These are phyloP conservation scores for Myxozyma nipponensis DNA, from an alignment of 805 yeast genomes.

Conservation along the genomic window DNA sequence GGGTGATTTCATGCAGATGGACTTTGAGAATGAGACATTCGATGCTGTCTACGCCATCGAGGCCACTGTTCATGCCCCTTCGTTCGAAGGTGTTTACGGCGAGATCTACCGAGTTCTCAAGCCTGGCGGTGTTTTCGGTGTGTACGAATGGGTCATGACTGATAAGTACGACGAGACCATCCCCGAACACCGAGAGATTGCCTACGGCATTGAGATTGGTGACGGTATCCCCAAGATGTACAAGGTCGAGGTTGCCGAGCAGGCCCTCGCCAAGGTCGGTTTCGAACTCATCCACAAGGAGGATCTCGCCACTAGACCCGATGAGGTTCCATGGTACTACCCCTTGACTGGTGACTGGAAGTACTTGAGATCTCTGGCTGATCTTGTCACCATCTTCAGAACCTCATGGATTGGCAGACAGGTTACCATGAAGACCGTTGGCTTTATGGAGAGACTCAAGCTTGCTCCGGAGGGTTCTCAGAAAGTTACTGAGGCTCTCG, in stretches of 20 bases:
- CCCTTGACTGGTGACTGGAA: slow-evolving; percentile 94
- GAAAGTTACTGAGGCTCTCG: slow-evolving; percentile 87
- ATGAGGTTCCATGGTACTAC: slow-evolving; percentile 94
- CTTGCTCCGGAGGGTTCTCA: slow-evolving; percentile 89
- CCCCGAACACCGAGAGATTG: slow-evolving; percentile 86
- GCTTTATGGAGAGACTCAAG: slow-evolving; percentile 77
- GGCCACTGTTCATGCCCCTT: slow-evolving; percentile 98
- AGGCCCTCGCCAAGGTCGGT: slow-evolving; percentile 82
- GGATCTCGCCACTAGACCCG: slow-evolving; percentile 78
- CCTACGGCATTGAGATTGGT: slow-evolving; percentile 96
- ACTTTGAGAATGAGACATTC: slow-evolving; percentile 80
- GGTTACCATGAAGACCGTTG: slow-evolving; percentile 74
- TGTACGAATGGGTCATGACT: slow-evolving; percentile 99
- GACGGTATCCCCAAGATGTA: slow-evolving; percentile 99
- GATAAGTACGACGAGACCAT: slow-evolving; percentile 83
- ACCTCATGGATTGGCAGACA: slow-evolving; percentile 83
- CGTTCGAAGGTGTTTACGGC: slow-evolving; percentile 88
- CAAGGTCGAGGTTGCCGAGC: slow-evolving; percentile 74
- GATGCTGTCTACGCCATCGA: slow-evolving; percentile 98
- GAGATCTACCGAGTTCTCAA: slow-evolving; percentile 93
- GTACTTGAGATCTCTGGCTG: slow-evolving; percentile 73
- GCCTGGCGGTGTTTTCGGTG: slow-evolving; percentile 98
- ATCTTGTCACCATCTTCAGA: slow-evolving; percentile 80
- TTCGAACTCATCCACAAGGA: slow-evolving; percentile 70
- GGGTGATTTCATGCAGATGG: slow-evolving; percentile 99